Evolutionary conservation across 177 flowering plant species (phyloP).

Genomic region (Viscum album): DNA sequence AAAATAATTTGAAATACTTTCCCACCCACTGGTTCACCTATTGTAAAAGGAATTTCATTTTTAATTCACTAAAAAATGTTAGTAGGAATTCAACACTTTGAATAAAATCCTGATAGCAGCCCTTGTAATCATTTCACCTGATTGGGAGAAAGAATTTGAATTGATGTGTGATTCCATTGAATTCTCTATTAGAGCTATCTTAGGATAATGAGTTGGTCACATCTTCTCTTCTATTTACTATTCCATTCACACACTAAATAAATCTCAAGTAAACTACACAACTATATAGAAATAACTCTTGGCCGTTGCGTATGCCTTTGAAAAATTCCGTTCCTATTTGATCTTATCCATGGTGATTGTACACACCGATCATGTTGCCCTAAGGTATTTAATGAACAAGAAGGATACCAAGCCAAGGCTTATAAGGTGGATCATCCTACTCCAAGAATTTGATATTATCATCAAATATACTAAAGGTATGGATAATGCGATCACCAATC

Average conservation of each 20-base stretch:
- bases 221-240: background rate
- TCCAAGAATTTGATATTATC: background rate
- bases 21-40: background rate
- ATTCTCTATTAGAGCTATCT: background rate
- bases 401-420: background rate
- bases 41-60: background rate
- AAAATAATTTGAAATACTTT: background rate
- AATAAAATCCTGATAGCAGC: background rate
- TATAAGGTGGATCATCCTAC: background rate
- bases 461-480: background rate
- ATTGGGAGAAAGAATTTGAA: background rate
- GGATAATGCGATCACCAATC: too few species aligned
- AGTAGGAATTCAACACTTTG: background rate
- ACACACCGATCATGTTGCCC: background rate
- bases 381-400: background rate
- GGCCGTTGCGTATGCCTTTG: background rate
- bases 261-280: background rate
- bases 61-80: background rate
- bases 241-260: background rate
- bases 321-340: background rate
- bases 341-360: background rate
- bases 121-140: background rate
- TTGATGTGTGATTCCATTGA: background rate
- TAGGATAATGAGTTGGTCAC: background rate
- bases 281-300: background rate